Base-by-base conservation (phyloP, 2,329 filamentous ascomycete genomes). In the Botrytis pseudocinerea region DNA sequence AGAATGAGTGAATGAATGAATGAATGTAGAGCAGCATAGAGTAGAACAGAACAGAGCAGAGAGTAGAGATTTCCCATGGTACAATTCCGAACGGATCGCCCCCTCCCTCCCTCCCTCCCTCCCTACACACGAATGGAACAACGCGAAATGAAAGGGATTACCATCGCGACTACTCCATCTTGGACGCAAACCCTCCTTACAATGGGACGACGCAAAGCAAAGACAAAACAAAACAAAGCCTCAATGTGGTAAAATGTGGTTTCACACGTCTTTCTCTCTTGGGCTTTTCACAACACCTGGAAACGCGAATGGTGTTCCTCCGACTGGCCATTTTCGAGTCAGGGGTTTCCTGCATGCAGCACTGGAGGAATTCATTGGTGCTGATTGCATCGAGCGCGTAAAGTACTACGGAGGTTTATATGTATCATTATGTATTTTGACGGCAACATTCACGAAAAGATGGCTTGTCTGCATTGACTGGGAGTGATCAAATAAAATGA, bases 211-310 rank as follows among this genome's bases (percentile, higher is more conserved):
- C 62, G 61, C 35, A 59, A 65, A 61, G 77, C 78, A 78, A 76
- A 80, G 78, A 22, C 46, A 69, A 69, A 79, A 76, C 78, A 78
- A 77, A 80, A 80, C 79, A 80, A 80, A 73, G 59, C 59, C 78
- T 76, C 59, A 73, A 79, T 76, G n/a, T 54, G 70, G 77, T 48
- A 76, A 76, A 73, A 76, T 42, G 71, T 70, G 60, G 75, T 77
- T 78, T 77, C 76, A 75, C 73, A 73, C 69, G 46, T 71, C 76
- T 51, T 72, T 25, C 70, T 74, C 42, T 40, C 35, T 73, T 54
- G 68, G 71, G 44, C 59, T 78, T 78, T 79, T 32, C 32, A 32
- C 32, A 32, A 32, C 9, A 69, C 71, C 73, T 69, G 61, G 65
- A 77, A 73, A 80, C 77, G 78, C 77, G 77, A 76, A 74, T 70